Evolutionary conservation across 768 basidiomycete genomes (phyloP), one percentile per base, ranked within the genome.

Genomic region (Tricholoma bakamatsutake): DNA sequence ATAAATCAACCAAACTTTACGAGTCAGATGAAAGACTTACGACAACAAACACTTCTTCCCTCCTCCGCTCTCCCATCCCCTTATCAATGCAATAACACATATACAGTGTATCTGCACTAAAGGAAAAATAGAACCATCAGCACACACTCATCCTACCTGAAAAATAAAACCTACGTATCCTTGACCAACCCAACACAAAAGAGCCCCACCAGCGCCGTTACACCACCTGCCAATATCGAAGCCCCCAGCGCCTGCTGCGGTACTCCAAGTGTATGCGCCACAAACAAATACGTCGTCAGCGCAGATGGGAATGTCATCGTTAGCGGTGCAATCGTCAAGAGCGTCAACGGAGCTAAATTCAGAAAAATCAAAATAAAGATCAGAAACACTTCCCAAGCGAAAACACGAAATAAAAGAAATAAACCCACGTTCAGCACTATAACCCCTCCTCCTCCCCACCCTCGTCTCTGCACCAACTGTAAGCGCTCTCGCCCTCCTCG

Each of bases 261-360:
- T 24, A 84, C 82, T 15, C 69, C 66, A 18, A 93, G 71, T 0
- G 88, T 86, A 69, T 92, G 90, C 2, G 91, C 88, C n/a, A 93
- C 89, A 61, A 95, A 90, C 17, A 98, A 70, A 68, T 96, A 97
- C 4, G 92, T 89, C 35, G 81, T 72, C 28, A 95, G 73, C 12
- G 91, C 85, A 59, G 91, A 89, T 5, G 92, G 88, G 59, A 94
- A 79, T 0, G 90, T 89, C 57, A 93, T 73, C 0, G 87, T 88
- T 50, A 91, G 73, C 15, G 93, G 88, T 11, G 89, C 81, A 28
- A 88, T 79, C 13, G 85, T 88, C 59, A 95, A 77, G 59, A 94
- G 71, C 0, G 87, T 81, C 61, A 93, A 77, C 66, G 83, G 79
- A 24, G 81, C 80, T 86, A 47, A 17, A 57, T 3, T 3, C 21